Evolutionary conservation across 371 early-diverging fungal genomes (phyloP), one percentile per base, ranked within the genome.

Genomic region (Sporodiniella umbellata): DNA sequence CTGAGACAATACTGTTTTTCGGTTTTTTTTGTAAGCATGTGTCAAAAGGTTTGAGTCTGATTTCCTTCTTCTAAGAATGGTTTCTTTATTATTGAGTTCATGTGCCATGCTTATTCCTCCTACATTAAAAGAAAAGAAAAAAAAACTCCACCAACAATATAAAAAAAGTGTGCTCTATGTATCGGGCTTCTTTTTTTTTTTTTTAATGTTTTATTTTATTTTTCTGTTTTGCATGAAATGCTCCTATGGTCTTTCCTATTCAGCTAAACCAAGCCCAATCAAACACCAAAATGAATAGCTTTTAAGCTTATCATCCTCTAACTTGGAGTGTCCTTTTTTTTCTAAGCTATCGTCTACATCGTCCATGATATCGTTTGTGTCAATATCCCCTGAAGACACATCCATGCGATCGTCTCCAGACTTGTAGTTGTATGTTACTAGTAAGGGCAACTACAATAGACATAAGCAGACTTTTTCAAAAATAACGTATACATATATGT

Each of bases 201-300:
- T n/a, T n/a, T n/a, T n/a, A n/a, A n/a, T n/a, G n/a, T n/a, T n/a
- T n/a, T 28, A 28, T 28, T 28, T 28, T 28, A 28, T 10, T 7
- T 7, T 28, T 28, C 30, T 28, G 10, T 18, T 33, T 14, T 19
- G 23, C 24, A 10, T 40, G 12, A 8, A 17, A 40, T 28, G 10
- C 10, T 10, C 30, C 30, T 28, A 28, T 28, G 30, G 30, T 28
- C 30, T 28, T 28, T 28, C 30, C 30, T 60, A 56, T 33, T 38
- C 50, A 35, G 51, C 40, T 45, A 51, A 56, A 28, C 86, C 86
- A 47, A 86, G 67, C 2, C 84, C 87, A 51, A 86, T 69, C 31
- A 83, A 60, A 30, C 78, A 74, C 85, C 87, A 86, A 49, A 86
- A 86, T 4, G 79, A 70, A 40, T 72, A 76, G 33, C 70, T 69